phyloP scores from a whole-genome alignment of 805 yeast species.

The Jamesozyma lodderae region DNA sequence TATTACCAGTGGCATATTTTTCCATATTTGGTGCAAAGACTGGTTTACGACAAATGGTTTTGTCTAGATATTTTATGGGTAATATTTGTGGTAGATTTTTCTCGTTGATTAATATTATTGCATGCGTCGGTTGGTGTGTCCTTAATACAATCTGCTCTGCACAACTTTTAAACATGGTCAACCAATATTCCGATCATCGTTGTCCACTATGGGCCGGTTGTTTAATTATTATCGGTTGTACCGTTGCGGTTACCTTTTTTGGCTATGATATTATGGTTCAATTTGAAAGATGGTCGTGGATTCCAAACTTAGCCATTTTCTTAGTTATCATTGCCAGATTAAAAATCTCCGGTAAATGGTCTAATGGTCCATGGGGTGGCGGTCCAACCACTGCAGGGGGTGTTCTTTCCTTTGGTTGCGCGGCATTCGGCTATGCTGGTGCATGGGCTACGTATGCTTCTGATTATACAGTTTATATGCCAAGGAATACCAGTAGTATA shows the following conservation, averaged over 20 bases:
- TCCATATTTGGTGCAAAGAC: constrained; percentile 75
- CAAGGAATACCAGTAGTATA: constrained; percentile 46
- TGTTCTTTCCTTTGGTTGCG: constrained; percentile 75
- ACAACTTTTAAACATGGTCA: constrained; percentile 68
- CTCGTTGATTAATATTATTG: constrained; percentile 65
- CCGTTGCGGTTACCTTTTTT: constrained; percentile 66
- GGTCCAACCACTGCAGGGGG: constrained; percentile 68
- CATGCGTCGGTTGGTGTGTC: constrained; percentile 93
- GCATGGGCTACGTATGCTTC: constrained; percentile 95
- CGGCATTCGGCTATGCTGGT: constrained; percentile 80
- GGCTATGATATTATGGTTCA: constrained; percentile 76
- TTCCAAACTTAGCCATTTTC: constrained; percentile 66
- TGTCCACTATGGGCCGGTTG: constrained; percentile 91
- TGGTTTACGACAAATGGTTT: constrained; percentile 81
- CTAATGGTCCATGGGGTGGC: constrained; percentile 38
- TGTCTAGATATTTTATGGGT: constrained; percentile 73
- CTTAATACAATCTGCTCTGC: constrained; percentile 87
- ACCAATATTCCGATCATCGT: constrained; percentile 37
- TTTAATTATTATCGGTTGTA: constrained; percentile 55
- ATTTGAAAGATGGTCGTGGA: constrained; percentile 82
- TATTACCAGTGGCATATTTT: constrained; percentile 68
- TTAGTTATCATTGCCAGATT: constrained; percentile 71
- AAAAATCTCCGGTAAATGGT: constrained; percentile 55
- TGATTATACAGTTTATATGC: constrained; percentile 85
- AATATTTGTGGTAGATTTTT: constrained; percentile 65